Evolutionary conservation across 2,329 filamentous ascomycete genomes (phyloP), one percentile per base, ranked within the genome.

Genomic region (Talaromyces verruculosus): DNA sequence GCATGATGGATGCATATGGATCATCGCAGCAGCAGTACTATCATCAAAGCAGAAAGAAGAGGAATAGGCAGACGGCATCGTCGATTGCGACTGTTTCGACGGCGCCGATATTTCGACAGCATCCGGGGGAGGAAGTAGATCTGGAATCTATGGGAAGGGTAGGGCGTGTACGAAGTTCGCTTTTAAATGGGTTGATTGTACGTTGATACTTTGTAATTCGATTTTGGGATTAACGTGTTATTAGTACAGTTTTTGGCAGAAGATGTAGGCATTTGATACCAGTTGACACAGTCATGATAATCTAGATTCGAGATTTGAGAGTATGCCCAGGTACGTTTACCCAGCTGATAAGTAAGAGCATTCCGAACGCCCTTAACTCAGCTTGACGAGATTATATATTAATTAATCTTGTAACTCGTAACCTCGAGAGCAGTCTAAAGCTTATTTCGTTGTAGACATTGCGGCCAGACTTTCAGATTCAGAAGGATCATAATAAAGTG

Each of bases 91-190:
- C 61, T 47, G 35, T 45, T n/a, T 66, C 64, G 3, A 68, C 67
- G 1, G 55, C 63, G 4, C 57, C 64, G 2, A 59, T 68, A 19
- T 68, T 64, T 43, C 49, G 61, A 59, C 61, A 64, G 13, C 64
- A 68, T 41, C 67, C 65, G 5, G 61, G 64, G 5, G 60, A 64
- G 28, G 64, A 67, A 51, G 60, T 68, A 13, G 47, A 62, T 41
- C 22, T 64, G 8, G 47, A 41, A 17, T 51, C 39, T 1, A 5
- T 45, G 3, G 43, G 25, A 25, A 41, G 49, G 5, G 17, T 49
- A 22, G 51, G 25, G 11, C 63, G 64, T 28, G 41, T 47, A 41
- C 64, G 61, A n/a, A 66, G 64, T 19, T 68, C 67, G 13, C 3
- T 63, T 25, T 57, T 68, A 49, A 64, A 19, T 30, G 28, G 28